Evolutionary conservation across 2,329 filamentous ascomycete genomes (phyloP).

Genomic region (Colletotrichum tabaci): DNA sequence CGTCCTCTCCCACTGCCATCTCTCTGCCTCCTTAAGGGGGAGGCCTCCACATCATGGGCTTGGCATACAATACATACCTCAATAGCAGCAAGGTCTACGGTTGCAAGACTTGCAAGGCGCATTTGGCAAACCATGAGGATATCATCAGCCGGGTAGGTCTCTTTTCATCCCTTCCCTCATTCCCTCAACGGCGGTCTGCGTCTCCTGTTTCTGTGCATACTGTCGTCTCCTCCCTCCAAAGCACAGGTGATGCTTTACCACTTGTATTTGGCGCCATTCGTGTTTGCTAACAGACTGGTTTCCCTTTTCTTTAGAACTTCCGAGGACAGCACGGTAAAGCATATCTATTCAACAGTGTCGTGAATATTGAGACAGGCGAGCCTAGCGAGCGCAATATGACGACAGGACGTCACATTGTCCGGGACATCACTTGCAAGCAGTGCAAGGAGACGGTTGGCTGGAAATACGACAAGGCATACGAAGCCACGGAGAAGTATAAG

Average conservation of each 20-base stretch:
- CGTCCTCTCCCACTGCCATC: not conserved
- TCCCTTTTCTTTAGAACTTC: constrained; percentile 79
- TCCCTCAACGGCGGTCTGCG: not conserved
- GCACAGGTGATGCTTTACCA: not conserved
- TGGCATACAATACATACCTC: constrained; percentile 93
- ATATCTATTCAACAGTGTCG: constrained; percentile 94
- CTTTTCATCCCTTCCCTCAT: not conserved
- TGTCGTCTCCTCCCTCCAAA: not conserved
- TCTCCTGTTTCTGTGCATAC: not conserved
- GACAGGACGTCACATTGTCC: constrained; percentile 92
- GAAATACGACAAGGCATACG: constrained; percentile 99
- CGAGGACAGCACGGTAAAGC: constrained; percentile 98
- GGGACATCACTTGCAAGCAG: constrained; percentile 92
- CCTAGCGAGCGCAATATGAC: constrained; percentile 98
- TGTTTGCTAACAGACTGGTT: not conserved
- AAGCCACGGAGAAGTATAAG: constrained; percentile 95
- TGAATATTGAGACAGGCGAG: constrained; percentile 88
- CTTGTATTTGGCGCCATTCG: not conserved
- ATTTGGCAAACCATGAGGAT: constrained; percentile 94
- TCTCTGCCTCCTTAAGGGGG: constrained; percentile 12
- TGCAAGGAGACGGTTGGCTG: constrained; percentile 95
- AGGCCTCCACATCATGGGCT: constrained; percentile 75
- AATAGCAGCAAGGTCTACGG: constrained; percentile 90
- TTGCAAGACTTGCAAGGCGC: constrained; percentile 95
- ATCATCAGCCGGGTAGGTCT: constrained; percentile 89